Base-by-base conservation (phyloP, 164 flowering plant species). In the Warburgia ugandensis region DNA sequence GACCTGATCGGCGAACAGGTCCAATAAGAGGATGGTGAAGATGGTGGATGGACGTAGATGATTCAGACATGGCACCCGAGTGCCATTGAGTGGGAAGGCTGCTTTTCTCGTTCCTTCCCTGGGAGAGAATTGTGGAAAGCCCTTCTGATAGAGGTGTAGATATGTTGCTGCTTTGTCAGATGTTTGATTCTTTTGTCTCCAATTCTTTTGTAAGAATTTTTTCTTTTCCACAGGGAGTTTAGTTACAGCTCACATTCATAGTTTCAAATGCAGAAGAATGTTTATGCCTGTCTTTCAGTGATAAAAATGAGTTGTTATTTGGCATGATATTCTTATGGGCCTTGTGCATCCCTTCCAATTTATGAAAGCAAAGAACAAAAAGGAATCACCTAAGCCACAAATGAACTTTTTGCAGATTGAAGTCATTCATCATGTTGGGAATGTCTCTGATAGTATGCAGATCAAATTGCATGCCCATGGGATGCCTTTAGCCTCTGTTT, bases 1-100 rank as follows among this genome's bases (percentile, higher is more conserved):
- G 99, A 94, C 60, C 66, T 94, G 69, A 89, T 94, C 26, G 99
- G 99, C 6, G 96, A 94, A 69, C 99, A 94, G 62, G 76, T 94
- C 11, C 65, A 68, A 38, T 89, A 64, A 79, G 26, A 6, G 29
- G 32, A 32, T 6, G 21, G 31, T 29, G 28, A 28, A 42, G 22
- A 32, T n/a, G 31, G 27, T 26, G 37, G 29, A 33, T 8, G 11
- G 36, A 32, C 54, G 7, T 17, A 38, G 29, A 12, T 19, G 12
- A 19, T 40, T 23, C 16, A 47, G 21, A 57, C 31, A 45, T 52
- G 56, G 41, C 29, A 27, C 29, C 30, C 52, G 14, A 47, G 51
- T 29, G 60, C 42, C 48, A 28, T 27, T 14, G 42, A 37, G 45
- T 46, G 64, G 48, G 22, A 35, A 44, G 35, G 52, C 35, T 32